Evolutionary conservation across 257 asterid species (phyloP), one percentile per base, ranked within the genome.

Genomic region (Jacaranda copaia): DNA sequence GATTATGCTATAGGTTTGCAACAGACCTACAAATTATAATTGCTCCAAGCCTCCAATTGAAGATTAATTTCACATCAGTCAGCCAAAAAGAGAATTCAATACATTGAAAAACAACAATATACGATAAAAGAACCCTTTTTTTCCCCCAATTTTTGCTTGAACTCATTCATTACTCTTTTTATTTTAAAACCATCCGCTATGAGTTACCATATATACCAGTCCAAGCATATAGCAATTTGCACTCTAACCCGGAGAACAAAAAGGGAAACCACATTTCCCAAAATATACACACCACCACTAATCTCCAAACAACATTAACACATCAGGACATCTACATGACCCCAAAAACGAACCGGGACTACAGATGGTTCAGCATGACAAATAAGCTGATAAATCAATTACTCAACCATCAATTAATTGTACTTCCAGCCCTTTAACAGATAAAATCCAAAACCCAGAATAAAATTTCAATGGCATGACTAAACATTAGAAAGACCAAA

Each of bases 321-420:
- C 48, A 75, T 38, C 65, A 14, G 38, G 35, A 45, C 5, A 53
- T 14, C 62, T 52, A 32, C 7, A 51, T 52, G 25, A 18, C 14
- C 39, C 18, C 65, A 19, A 19, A 57, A 55, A 52, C 16, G 64
- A 70, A 11, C 74, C 38, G 35, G 48, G 74, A 4, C 16, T 15
- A 69, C 48, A 9, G 20, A 4, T 16, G 52, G 52, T 70, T 38
- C 36, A 8, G 5, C 62, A 15, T 51, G 12, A 19, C 13, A 42
- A 40, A 72, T 39, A 8, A 58, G 45, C 51, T 46, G 45, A 46
- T 58, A 42, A 57, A 19, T 36, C 77, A 58, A 73, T 42, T 43
- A 73, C 25, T 43, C 59, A 49, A 74, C 51, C 49, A 25, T 60
- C 38, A 9, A 61, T 25, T 32, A 61, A 6, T 18, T 35, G 5